Percentiles rank a stretch among this genome's conserved stretches.
Evolutionary conservation across 2,329 filamentous ascomycete genomes (phyloP).

Genomic region (Zopfia rhizophila): DNA sequence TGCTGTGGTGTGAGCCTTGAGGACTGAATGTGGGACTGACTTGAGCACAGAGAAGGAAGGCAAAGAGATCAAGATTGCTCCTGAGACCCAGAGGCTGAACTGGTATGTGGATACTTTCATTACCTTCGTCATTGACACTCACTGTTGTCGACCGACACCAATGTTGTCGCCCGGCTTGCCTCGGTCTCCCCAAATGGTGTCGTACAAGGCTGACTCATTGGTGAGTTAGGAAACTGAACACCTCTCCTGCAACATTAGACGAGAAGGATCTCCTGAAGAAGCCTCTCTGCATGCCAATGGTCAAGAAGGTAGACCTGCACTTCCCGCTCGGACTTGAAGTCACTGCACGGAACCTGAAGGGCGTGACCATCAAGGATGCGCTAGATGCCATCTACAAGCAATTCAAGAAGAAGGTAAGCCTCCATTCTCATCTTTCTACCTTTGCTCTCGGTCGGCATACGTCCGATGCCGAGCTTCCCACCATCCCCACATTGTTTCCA

Average conservation of each 20-base stretch:
- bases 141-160: slow-evolving; percentile 1
- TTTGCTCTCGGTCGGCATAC: not conserved
- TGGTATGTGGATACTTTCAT: slow-evolving; percentile 69
- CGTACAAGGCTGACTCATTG: slow-evolving; percentile 26
- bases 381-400: slow-evolving; percentile 95
- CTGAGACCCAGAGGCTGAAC: slow-evolving; percentile 86
- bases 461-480: slow-evolving; percentile 3
- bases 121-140: slow-evolving; percentile 2
- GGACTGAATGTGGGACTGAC: slow-evolving; percentile 50
- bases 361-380: slow-evolving; percentile 97
- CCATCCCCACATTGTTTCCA: not conserved
- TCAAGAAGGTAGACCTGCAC: slow-evolving; percentile 94
- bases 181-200: slow-evolving; percentile 11
- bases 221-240: slow-evolving; percentile 86
- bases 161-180: slow-evolving; percentile 19
- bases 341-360: slow-evolving; percentile 89
- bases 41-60: slow-evolving; percentile 73
- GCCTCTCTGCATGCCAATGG: slow-evolving; percentile 78
- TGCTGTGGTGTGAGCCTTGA: slow-evolving; percentile 23
- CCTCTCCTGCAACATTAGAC: slow-evolving; percentile 78
- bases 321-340: slow-evolving; percentile 90
- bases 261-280: slow-evolving; percentile 87
- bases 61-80: slow-evolving; percentile 76
- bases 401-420: slow-evolving; percentile 91
- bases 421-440: not conserved